Conservation (phyloP, 2,329 filamentous ascomycete species). For the Talaromyces sp. region DNA sequence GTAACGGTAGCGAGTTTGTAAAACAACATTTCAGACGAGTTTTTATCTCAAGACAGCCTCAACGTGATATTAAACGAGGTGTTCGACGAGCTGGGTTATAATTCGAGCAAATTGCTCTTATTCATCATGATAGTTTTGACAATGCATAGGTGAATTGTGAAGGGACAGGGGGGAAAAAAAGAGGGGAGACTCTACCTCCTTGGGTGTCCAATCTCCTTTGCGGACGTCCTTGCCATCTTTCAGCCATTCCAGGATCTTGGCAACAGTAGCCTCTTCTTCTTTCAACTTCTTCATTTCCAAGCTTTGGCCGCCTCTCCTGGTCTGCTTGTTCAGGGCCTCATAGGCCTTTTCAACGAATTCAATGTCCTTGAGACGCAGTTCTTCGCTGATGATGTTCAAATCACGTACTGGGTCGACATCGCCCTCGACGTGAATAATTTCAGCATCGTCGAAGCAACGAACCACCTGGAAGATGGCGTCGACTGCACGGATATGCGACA, state of each 20-base stretch:
- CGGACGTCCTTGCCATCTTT: constrained; percentile 89
- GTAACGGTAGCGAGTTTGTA: background rate
- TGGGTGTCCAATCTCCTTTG: constrained; percentile 81
- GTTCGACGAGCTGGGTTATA: constrained; percentile 99
- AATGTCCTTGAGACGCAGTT: constrained; percentile 95
- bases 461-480: constrained; percentile 98
- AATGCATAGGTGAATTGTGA: constrained; percentile 27
- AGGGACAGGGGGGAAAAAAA: constrained; percentile 17
- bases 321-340: constrained; percentile 90
- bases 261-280: constrained; percentile 88
- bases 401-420: constrained; percentile 94
- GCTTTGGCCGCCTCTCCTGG: constrained; percentile 84
- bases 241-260: constrained; percentile 78
- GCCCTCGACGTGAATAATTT: constrained; percentile 99
- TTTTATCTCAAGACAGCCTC: constrained; percentile 84
- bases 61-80: constrained; percentile 64
- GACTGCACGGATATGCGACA: constrained; percentile 97
- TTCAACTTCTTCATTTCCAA: constrained; percentile 97
- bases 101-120: constrained; percentile 89
- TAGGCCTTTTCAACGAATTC: constrained; percentile 96
- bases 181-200: constrained; percentile 65
- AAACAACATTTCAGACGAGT: constrained; percentile 53
- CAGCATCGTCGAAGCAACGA: constrained; percentile 94
- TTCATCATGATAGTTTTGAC: constrained; percentile 72
- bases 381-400: constrained; percentile 92